A percentile compares a stretch with the other conserved stretches of the same genome.
Conservation (phyloP, 140 eudicot genomes). For the Oenanthe javanica region DNA sequence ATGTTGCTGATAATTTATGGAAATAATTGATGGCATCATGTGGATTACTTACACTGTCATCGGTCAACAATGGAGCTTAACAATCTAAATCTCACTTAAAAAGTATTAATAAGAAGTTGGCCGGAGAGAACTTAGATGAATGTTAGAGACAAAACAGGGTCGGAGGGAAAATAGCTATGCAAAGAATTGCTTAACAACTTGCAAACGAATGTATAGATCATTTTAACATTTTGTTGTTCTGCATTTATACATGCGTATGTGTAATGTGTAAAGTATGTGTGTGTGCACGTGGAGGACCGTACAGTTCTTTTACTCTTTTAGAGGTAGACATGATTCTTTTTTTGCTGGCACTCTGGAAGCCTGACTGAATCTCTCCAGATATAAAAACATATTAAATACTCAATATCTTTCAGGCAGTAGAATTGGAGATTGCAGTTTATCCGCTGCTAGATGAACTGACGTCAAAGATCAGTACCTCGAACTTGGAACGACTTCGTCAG, state of each 20-base stretch:
- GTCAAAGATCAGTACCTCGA: constrained; percentile 78
- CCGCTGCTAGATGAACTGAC: constrained; percentile 88
- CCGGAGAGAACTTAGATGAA: too few relatives aligned
- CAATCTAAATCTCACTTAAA: too few relatives aligned
- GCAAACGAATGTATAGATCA: background rate
- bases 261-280: background rate
- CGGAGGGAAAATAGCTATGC: background rate
- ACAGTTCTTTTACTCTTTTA: too few relatives aligned
- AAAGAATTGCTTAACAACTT: background rate
- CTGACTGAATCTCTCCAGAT: background rate
- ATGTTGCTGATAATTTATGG: too few relatives aligned
- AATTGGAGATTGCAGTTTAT: constrained; percentile 71
- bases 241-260: background rate
- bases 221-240: background rate
- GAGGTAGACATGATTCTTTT: background rate
- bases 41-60: too few relatives aligned
- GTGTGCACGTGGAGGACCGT: background rate
- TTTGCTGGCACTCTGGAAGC: background rate
- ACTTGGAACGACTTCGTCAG: constrained; percentile 83
- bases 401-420: constrained; percentile 52
- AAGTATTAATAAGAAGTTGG: too few relatives aligned
- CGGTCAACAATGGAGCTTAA: too few relatives aligned
- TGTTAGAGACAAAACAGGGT: too few relatives aligned
- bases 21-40: too few relatives aligned
- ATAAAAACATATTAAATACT: background rate